phyloP scores from a whole-genome alignment of 257 asterid genomes.

The Solanum piurae region DNA sequence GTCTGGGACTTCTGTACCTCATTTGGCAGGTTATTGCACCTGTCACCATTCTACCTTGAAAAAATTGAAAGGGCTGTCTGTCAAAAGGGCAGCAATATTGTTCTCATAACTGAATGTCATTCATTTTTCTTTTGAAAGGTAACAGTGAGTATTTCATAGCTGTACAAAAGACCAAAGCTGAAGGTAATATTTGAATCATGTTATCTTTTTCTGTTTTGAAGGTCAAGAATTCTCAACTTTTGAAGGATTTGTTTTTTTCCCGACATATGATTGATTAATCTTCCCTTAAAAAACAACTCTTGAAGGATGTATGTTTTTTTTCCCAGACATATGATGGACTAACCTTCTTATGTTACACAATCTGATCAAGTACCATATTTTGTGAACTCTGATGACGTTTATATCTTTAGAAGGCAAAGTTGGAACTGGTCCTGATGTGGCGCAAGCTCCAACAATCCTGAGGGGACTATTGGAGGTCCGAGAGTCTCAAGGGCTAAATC shows the following conservation, averaged over 20 bases:
- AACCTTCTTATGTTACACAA: not conserved
- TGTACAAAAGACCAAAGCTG: slow-evolving; percentile 47
- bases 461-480: not conserved
- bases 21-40: slow-evolving; percentile 53
- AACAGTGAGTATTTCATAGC: slow-evolving; percentile 35
- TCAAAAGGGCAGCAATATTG: slow-evolving; percentile 60
- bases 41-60: slow-evolving; percentile 84
- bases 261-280: not conserved
- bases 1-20: slow-evolving; percentile 89
- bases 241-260: not conserved
- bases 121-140: slow-evolving; percentile 57
- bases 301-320: not conserved
- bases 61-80: slow-evolving; percentile 79
- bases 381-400: not conserved
- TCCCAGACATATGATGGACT: not conserved
- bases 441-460: not conserved
- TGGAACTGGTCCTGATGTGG: not conserved
- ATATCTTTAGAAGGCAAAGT: not conserved
- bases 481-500: not conserved
- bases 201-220: not conserved
- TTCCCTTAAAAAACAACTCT: not conserved
- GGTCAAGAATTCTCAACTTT: not conserved
- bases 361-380: not conserved
- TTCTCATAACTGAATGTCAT: slow-evolving; percentile 65
- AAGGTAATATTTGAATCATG: slow-evolving; percentile 37